Evolutionary conservation across 2,329 filamentous ascomycete genomes (phyloP).

Genomic region (Hymenoscyphus linearis): DNA sequence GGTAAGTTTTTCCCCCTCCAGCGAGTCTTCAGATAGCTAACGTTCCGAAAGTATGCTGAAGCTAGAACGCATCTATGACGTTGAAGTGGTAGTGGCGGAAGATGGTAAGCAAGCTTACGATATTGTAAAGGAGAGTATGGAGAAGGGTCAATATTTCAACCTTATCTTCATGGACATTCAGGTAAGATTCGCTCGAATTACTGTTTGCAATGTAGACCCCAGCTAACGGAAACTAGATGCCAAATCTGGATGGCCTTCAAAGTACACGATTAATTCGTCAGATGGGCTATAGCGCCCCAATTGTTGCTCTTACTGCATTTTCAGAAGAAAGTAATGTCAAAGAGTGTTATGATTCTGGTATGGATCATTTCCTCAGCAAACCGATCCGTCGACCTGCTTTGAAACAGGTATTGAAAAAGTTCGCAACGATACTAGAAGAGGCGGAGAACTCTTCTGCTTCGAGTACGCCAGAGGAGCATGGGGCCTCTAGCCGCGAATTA

Average conservation of each 20-base stretch:
- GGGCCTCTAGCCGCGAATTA: not conserved
- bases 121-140: slow-evolving; percentile 77
- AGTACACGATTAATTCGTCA: slow-evolving; percentile 79
- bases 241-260: slow-evolving; percentile 83
- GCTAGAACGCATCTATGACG: slow-evolving; percentile 76
- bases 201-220: not conserved
- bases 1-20: slow-evolving; percentile 28
- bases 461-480: slow-evolving; percentile 17
- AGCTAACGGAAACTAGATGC: slow-evolving; percentile 55
- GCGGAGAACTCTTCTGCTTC: slow-evolving; percentile 24
- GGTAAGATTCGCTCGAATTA: slow-evolving; percentile 20
- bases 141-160: slow-evolving; percentile 66
- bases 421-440: slow-evolving; percentile 75
- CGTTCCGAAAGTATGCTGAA: slow-evolving; percentile 60
- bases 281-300: slow-evolving; percentile 81
- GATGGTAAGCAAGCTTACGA: slow-evolving; percentile 86
- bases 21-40: slow-evolving; percentile 44
- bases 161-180: slow-evolving; percentile 94
- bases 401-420: slow-evolving; percentile 81
- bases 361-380: slow-evolving; percentile 39
- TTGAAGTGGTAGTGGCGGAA: slow-evolving; percentile 69
- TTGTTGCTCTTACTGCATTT: slow-evolving; percentile 87
- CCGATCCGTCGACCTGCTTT: slow-evolving; percentile 76
- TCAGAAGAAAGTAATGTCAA: slow-evolving; percentile 84
- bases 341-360: slow-evolving; percentile 72